These are phyloP conservation scores for Dissoconium aciculare DNA, from an alignment of 2,329 filamentous ascomycete genomes.

Conservation along the genomic window DNA sequence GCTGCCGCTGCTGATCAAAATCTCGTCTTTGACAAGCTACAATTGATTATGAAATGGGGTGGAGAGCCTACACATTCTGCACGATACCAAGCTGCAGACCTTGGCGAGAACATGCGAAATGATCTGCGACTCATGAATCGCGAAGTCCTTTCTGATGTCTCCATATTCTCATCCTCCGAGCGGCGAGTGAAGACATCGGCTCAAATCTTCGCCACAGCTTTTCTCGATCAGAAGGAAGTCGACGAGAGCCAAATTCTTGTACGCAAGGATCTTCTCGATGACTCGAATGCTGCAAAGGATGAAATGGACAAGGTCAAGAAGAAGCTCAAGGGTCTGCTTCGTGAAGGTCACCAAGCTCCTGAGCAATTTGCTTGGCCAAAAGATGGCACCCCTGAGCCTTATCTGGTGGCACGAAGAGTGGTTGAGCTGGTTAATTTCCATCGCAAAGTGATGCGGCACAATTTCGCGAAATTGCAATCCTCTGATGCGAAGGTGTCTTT, in stretches of 20 bases:
- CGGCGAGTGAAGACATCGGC: slow-evolving; percentile 87
- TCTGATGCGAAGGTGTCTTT: slow-evolving; percentile 48
- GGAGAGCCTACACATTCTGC: slow-evolving; percentile 96
- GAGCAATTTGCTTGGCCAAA: slow-evolving; percentile 96
- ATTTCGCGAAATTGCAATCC: slow-evolving; percentile 62
- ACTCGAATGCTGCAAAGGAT: slow-evolving; percentile 96
- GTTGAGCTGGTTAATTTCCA: slow-evolving; percentile 98
- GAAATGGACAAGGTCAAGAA: slow-evolving; percentile 99
- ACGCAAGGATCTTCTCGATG: slow-evolving; percentile 86
- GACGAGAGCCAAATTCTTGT: slow-evolving; percentile 76
- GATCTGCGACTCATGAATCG: slow-evolving; percentile 86
- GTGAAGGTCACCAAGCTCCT: slow-evolving; percentile 84
- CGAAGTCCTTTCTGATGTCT: slow-evolving; percentile 80
- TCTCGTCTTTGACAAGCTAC: slow-evolving; percentile 84
- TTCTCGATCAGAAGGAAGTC: slow-evolving; percentile 74
- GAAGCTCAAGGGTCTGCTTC: slow-evolving; percentile 83
- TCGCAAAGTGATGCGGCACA: slow-evolving; percentile 84
- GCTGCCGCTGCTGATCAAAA: slow-evolving; percentile 89
- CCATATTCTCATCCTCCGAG: slow-evolving; percentile 92
- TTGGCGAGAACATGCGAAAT: slow-evolving; percentile 90
- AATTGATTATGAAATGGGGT: slow-evolving; percentile 98
- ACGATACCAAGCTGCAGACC: slow-evolving; percentile 85
- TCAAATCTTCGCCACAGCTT: slow-evolving; percentile 86
- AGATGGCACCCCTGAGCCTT: slow-evolving; percentile 83
- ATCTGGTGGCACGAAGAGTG: slow-evolving; percentile 78